phyloP scores from a whole-genome alignment of 225 moss, liverwort and hornwort species.

The Ulota crispa region DNA sequence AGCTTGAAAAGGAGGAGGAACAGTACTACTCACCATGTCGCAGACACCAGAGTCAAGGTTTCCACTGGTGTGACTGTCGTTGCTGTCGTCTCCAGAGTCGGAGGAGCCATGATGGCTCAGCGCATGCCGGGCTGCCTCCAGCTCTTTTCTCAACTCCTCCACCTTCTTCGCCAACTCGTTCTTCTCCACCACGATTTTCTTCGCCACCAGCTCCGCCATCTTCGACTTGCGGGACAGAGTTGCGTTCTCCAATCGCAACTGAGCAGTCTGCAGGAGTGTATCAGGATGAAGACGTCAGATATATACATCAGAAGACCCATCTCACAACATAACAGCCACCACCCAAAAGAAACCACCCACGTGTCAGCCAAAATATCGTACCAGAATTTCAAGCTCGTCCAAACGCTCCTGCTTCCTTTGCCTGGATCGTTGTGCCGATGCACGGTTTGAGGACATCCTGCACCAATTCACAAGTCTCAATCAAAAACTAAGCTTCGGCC shows the following conservation, averaged over 20 bases:
- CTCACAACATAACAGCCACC: background rate
- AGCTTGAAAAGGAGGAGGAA: background rate
- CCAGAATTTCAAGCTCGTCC: conserved; percentile 61
- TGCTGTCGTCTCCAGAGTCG: conserved; percentile 34
- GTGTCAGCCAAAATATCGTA: background rate
- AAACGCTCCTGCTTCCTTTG: conserved; percentile 62
- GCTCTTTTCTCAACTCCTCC: conserved; percentile 33
- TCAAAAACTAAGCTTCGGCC: background rate
- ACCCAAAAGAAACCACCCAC: background rate
- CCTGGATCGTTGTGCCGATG: conserved; percentile 58
- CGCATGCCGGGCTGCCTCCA: conserved; percentile 21
- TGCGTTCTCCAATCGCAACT: conserved; percentile 55
- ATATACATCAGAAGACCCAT: background rate
- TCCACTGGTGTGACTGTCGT: conserved; percentile 10
- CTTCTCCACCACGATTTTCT: conserved; percentile 38
- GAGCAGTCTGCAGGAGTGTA: conserved; percentile 45
- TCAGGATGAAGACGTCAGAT: background rate
- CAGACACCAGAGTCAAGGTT: conserved; percentile 10
- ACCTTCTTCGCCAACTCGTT: conserved; percentile 33
- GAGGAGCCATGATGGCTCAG: background rate
- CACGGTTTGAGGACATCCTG: conserved; percentile 65
- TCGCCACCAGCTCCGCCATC: conserved; percentile 42
- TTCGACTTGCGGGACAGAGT: conserved; percentile 39
- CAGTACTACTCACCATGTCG: conserved; percentile 27
- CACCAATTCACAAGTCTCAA: conserved; percentile 24